Evolutionary conservation across 768 basidiomycete species (phyloP), one percentile per base, ranked within the genome.

Genomic region (Boletus sensibilis): DNA sequence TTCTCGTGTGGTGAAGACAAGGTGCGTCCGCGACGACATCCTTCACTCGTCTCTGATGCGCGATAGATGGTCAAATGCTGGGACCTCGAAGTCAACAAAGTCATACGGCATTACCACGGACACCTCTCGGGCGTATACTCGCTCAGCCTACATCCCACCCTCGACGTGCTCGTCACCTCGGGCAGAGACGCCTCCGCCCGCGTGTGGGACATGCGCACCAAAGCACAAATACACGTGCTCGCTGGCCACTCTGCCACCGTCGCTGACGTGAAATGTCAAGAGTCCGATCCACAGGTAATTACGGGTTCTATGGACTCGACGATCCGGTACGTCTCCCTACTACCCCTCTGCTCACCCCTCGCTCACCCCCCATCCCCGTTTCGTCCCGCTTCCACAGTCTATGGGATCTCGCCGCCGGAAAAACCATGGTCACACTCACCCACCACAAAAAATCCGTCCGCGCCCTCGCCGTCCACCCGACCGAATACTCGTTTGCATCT

Each of bases 201-300:
- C 55, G 95, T 98, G 0, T 99, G 97, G 97, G 97, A 99, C 69
- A 98, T 99, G 96, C 86, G 97, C 38, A 96, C 95, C 33, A 96
- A 98, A 68, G 90, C 94, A 11, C 92, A 94, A 68, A 92, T 98
- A 48, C 93, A 97, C 70, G 88, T 94, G 41, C 81, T 99, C 23
- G 76, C 91, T 0, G 97, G 97, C 2, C 97, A 99, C 74, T 95
- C 93, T 0, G 94, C 83, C 21, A 99, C 97, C 1, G 88, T 99
- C 43, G 93, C 95, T 5, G 92, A 94, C 66, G 95, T 99, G 23
- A 88, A 95, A 69, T 95, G 91, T 65, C 95, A 98, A 72, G 95
- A 96, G 39, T 92, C 91, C 2, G 97, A 99, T 68, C 97, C 97
- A 5, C 97, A 99, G 71, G 90, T 99, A 58, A 95, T 99, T 62